Conservation (phyloP, 192 early-diverging fungal genomes). For the Tieghemiomyces parasiticus region DNA sequence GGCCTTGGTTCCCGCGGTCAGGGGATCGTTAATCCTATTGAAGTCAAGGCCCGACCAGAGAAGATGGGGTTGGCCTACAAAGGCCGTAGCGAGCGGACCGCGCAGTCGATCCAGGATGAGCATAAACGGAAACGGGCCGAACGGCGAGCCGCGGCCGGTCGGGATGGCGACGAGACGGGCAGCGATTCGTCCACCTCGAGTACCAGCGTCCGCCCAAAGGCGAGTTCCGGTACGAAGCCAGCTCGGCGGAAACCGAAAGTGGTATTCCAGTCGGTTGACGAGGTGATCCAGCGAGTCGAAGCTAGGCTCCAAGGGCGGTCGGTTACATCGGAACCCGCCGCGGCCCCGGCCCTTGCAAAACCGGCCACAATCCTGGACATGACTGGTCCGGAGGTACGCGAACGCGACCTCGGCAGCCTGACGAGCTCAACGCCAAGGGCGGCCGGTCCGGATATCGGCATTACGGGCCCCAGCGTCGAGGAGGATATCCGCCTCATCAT, state of each 20-base stretch:
- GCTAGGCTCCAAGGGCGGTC: too few relatives aligned
- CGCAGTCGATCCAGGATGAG: constrained; percentile 37
- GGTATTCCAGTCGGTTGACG: not conserved
- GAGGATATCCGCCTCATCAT: constrained; percentile 40
- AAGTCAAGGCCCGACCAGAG: constrained; percentile 66
- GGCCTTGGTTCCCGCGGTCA: constrained; percentile 75
- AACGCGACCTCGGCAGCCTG: constrained; percentile 17
- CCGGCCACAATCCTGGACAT: constrained; percentile 80
- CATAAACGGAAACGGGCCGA: constrained; percentile 14
- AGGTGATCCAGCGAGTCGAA: not conserved
- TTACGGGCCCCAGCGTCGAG: not conserved
- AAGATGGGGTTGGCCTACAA: constrained; percentile 72
- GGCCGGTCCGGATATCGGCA: not conserved
- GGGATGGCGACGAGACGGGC: too few relatives aligned
- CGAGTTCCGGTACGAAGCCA: not conserved
- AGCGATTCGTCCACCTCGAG: not conserved
- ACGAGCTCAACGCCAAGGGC: not conserved
- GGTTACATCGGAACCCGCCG: too few relatives aligned
- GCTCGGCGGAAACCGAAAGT: not conserved
- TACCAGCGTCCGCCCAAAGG: not conserved
- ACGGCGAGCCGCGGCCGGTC: too few relatives aligned
- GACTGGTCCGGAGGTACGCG: constrained; percentile 46
- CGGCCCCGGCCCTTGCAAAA: too few relatives aligned
- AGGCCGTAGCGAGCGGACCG: constrained; percentile 63
- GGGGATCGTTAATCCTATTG: constrained; percentile 85